These are phyloP conservation scores for Citrullus mucosospermus DNA, from an alignment of 306 rosid genomes.

Conservation along the genomic window DNA sequence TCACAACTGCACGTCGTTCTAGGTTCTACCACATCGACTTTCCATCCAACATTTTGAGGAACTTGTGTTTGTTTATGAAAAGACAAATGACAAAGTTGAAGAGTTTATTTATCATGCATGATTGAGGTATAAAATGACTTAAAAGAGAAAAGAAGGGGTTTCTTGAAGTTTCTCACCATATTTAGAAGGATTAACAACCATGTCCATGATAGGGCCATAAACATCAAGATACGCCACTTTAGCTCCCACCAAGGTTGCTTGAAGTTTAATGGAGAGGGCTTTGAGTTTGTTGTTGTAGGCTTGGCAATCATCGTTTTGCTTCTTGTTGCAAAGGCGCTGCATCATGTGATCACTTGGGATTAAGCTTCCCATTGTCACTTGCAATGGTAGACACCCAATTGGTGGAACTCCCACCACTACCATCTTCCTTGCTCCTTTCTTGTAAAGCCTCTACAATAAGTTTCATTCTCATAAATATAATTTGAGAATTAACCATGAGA, in stretches of 20 bases:
- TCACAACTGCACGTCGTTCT: no score
- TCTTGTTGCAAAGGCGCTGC: constrained; percentile 10
- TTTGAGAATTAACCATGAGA: no score
- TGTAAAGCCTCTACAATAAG: background rate
- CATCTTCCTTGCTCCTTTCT: constrained; percentile 16
- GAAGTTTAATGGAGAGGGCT: background rate
- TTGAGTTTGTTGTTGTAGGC: constrained; percentile 16
- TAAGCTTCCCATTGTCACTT: constrained; percentile 1
- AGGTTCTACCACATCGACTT: no score
- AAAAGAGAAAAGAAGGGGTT: no score
- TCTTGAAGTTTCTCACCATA: background rate
- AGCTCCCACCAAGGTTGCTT: background rate
- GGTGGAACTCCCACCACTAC: constrained; percentile 24
- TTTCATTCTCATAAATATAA: no score
- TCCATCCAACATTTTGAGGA: no score
- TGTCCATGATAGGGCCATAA: background rate
- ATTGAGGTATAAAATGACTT: no score
- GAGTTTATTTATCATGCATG: no score
- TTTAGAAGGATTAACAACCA: background rate
- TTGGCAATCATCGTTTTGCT: constrained; percentile 13
- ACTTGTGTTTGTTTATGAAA: no score
- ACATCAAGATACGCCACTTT: background rate
- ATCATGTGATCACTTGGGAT: constrained; percentile 5
- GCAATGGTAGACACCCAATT: constrained; percentile 14
- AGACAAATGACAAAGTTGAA: no score